Evolutionary conservation across 176 grass and related monocot genomes (phyloP), one percentile per base, ranked within the genome.

Genomic region (Rhynchospora breviuscula): DNA sequence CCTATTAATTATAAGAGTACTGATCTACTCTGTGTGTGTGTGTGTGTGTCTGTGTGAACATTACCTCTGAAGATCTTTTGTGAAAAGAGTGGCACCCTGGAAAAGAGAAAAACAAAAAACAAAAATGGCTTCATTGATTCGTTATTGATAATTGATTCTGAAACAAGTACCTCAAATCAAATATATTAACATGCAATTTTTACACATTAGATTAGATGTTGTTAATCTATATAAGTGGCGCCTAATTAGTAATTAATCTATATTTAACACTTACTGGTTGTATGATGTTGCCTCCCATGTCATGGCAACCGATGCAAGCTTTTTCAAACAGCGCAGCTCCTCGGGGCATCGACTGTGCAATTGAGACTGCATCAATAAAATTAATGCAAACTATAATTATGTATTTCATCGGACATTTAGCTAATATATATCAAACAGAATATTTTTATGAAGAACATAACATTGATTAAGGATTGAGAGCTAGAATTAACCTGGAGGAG

Each of bases 271-370:
- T 93, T 83, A 94, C 92, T 22, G 95, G 92, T 81, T 93, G 95
- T 54, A 98, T 48, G 52, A 98, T 93, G 79, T 94, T 98, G 67
- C 92, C 95, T 80, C 95, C 92, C 86, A 91, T 98, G 62, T 93
- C 95, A 87, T 98, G 95, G 86, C 95, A 94, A 15, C 92, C 95
- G 17, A 98, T 93, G 84, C 95, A 94, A 8, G 92, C 95, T 71
- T 93, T 94, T 60, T 84, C 71, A 87, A 98, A 98, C 62, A 98
- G 49, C 8, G 87, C 59, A 3, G 92, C 79, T 14, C 95, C 95
- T 81, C 85, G 80, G 0, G 91, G 77, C 21, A 81, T 45, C 74
- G 92, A 53, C 82, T 94, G 87, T 0, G 88, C 81, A 69, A 85
- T 87, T 23, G 92, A 84, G 26, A 64, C 92, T 98, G 86, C 25